Conservation (phyloP, 1,284 basidiomycete genomes). For the Melampsora abietis-canadensis region DNA sequence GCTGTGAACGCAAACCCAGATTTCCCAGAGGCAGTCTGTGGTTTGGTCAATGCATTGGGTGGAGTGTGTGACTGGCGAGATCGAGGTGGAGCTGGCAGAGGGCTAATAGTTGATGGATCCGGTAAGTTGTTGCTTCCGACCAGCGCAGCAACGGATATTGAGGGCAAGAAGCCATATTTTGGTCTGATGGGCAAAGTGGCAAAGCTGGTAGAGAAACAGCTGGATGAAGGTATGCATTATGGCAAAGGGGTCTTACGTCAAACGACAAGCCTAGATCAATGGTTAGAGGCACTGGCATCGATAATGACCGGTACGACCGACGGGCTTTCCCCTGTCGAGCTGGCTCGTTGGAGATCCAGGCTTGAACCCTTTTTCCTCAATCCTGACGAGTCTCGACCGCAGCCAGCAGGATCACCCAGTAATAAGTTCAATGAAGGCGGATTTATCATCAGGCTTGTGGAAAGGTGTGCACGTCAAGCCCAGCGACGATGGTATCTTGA, state of each 20-base stretch:
- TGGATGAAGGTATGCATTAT: constrained; percentile 56
- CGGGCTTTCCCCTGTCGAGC: constrained; percentile 49
- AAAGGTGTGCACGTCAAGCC: constrained; percentile 58
- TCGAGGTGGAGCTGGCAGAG: constrained; percentile 53
- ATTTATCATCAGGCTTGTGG: constrained; percentile 61
- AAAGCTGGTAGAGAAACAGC: constrained; percentile 58
- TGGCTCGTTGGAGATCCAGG: constrained; percentile 55
- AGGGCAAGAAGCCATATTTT: constrained; percentile 38
- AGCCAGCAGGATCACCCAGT: not conserved
- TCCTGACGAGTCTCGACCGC: constrained; percentile 49
- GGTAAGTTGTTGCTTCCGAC: constrained; percentile 29
- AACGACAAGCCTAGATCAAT: constrained; percentile 55
- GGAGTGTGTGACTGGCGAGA: constrained; percentile 63
- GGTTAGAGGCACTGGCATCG: constrained; percentile 57
- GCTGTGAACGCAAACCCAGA: constrained; percentile 60
- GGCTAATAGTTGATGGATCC: constrained; percentile 28
- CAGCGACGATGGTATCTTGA: constrained; percentile 61
- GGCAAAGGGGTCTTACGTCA: constrained; percentile 56
- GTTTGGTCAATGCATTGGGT: constrained; percentile 60
- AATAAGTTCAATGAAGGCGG: constrained; percentile 58
- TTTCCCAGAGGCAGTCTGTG: constrained; percentile 63
- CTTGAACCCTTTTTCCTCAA: constrained; percentile 55
- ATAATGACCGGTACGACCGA: constrained; percentile 51
- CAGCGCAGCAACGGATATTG: constrained; percentile 42
- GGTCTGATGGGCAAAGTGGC: constrained; percentile 60